Evolutionary conservation across 1,284 basidiomycete species (phyloP).

Genomic region (Gomphus sp.): DNA sequence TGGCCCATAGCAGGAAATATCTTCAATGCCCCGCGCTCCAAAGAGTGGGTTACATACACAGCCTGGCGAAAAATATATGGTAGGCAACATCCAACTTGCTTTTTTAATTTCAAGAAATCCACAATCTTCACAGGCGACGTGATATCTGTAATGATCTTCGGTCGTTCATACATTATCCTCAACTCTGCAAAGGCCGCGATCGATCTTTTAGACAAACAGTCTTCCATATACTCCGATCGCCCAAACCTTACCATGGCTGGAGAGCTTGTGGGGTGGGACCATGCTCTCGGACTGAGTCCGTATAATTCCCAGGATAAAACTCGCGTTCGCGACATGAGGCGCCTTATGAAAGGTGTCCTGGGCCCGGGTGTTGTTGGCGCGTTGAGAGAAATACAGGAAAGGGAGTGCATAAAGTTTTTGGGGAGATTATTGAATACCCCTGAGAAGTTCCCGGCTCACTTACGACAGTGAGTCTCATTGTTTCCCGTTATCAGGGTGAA

Average conservation of each 20-base stretch:
- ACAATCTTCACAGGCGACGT: conserved; percentile 16
- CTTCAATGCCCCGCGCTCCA: conserved; percentile 13
- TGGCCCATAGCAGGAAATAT: conserved; percentile 10
- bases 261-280: conserved; percentile 41
- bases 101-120: neutral
- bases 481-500: too few species aligned
- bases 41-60: conserved; percentile 14
- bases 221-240: conserved; percentile 29
- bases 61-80: conserved; percentile 16
- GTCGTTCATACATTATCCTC: neutral
- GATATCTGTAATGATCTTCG: conserved; percentile 17
- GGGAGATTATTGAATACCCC: conserved; percentile 35
- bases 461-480: conserved; percentile 25
- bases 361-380: neutral
- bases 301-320: conserved; percentile 14
- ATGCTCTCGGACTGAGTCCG: conserved; percentile 46
- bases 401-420: conserved; percentile 43
- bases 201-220: conserved; percentile 28
- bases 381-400: conserved; percentile 17
- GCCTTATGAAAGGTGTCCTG: neutral
- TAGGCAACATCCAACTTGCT: neutral
- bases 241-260: conserved; percentile 25
- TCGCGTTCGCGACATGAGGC: conserved; percentile 26
- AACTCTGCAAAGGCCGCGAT: conserved; percentile 20
- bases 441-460: conserved; percentile 30